Percentiles rank a stretch among this genome's conserved stretches.
phyloP scores from a whole-genome alignment of 768 basidiomycete species.

The Phylloporus sp. region DNA sequence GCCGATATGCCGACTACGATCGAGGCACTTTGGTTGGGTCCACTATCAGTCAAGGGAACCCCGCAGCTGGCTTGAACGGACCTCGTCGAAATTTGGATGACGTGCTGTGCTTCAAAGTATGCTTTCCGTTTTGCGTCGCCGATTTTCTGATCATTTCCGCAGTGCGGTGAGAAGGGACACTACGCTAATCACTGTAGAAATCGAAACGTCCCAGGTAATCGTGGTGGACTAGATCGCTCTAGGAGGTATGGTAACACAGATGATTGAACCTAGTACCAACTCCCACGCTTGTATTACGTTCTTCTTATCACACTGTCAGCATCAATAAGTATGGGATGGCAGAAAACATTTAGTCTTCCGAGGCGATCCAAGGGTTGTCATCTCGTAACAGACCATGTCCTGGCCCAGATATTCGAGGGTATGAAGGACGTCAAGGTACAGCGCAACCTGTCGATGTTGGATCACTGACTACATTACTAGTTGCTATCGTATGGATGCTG shows the following conservation, averaged over 20 bases:
- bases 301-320: neutral
- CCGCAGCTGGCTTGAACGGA: slow-evolving; percentile 31
- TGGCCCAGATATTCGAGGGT: slow-evolving; percentile 61
- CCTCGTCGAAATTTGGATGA: slow-evolving; percentile 74
- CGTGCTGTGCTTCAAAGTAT: slow-evolving; percentile 83
- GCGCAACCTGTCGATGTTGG: neutral
- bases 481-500: neutral
- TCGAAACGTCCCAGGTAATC: slow-evolving; percentile 84
- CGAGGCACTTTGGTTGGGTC: slow-evolving; percentile 39
- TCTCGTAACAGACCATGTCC: slow-evolving; percentile 75
- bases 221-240: slow-evolving; percentile 69
- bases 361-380: slow-evolving; percentile 64
- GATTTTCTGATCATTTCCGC: slow-evolving; percentile 8
- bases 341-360: slow-evolving; percentile 70
- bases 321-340: slow-evolving; percentile 72
- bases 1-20: slow-evolving; percentile 76
- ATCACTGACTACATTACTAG: no score
- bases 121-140: slow-evolving; percentile 12
- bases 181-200: slow-evolving; percentile 94
- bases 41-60: slow-evolving; percentile 20
- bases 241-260: slow-evolving; percentile 29
- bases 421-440: slow-evolving; percentile 60
- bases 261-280: slow-evolving; percentile 16
- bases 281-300: neutral
- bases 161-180: slow-evolving; percentile 92